Evolutionary conservation across 805 yeast species (phyloP), one percentile per base, ranked within the genome.

Genomic region (Yamadazyma sp.): DNA sequence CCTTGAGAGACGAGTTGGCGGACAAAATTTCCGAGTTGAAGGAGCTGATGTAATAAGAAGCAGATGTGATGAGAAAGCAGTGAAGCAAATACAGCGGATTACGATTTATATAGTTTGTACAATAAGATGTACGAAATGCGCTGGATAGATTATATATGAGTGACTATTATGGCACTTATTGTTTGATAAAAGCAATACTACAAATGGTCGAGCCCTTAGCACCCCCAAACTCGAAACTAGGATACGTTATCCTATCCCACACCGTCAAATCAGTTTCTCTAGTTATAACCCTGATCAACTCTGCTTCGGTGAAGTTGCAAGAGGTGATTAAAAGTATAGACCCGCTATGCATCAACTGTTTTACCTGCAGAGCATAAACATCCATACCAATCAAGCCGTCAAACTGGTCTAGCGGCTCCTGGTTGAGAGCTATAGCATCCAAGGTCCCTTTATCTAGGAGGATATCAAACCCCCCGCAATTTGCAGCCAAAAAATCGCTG

Each of bases 401-500:
- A 41, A 75, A 75, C 14, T 60, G 71, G 2, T 66, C 48, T 8
- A 67, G 26, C 1, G 65, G 64, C 6, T 58, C 66, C 15, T 82
- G 83, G 57, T 87, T 86, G 30, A 93, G 70, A 0, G 96, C 97
- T 44, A 93, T 91, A 4, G 99, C 99, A 63, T 93, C 99, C 15
- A 93, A 64, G 0, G 99, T 93, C 6, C 99, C 99, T 58, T 93
- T 93, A 61, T 93, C 99, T 12, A 89, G 64, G 1, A 91, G 76
- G 6, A 93, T 59, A 54, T 90, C 95, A 60, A 77, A 89, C 15
- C 64, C 53, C 3, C 61, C 69, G 2, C 57, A 55, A 21, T 55
- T 46, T 28, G 56, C 40, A 26, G 54, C 67, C 17, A 72, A 41
- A 41, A 73, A 75, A 11, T 59, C 60, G 11, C 67, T 50, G 1